phyloP scores from a whole-genome alignment of 225 moss, liverwort and hornwort genomes.

The Bryoerythrophyllum caledonicum region DNA sequence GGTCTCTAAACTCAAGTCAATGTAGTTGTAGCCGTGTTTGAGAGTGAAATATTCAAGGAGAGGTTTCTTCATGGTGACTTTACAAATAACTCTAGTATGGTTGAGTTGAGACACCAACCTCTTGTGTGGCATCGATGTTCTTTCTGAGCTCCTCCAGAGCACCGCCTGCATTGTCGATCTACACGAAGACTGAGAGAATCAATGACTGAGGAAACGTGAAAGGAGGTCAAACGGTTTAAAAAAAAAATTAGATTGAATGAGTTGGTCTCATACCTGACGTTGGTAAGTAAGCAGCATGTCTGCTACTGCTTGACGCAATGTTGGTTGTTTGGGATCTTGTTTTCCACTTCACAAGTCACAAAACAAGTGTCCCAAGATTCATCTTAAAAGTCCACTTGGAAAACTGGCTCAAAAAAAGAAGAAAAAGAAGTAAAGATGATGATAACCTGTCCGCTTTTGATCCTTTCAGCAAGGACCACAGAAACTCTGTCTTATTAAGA shows the following conservation, averaged over 20 bases:
- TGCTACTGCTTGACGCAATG: constrained; percentile 60
- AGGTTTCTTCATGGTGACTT: too few species aligned
- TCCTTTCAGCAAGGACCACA: constrained; percentile 20
- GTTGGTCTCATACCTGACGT: constrained; percentile 41
- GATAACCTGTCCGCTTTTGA: neutral
- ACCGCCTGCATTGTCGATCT: constrained; percentile 70
- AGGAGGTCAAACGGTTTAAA: neutral
- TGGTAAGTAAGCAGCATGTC: constrained; percentile 77
- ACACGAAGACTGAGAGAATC: neutral
- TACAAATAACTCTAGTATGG: too few species aligned
- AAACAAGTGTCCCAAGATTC: too few species aligned
- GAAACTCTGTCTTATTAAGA: constrained; percentile 20
- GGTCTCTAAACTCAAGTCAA: too few species aligned
- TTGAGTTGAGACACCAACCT: constrained; percentile 32
- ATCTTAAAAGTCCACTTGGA: too few species aligned
- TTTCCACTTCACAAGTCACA: constrained; percentile 22
- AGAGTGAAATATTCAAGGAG: too few species aligned
- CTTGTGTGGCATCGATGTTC: constrained; percentile 69
- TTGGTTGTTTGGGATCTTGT: constrained; percentile 30
- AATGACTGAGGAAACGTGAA: neutral
- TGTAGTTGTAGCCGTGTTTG: too few species aligned
- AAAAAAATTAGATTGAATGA: neutral
- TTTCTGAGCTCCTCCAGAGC: constrained; percentile 75
- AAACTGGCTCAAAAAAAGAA: neutral
- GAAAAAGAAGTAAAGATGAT: too few species aligned